Evolutionary conservation across 83 land plant species (phyloP).

Genomic region (Thuja plicata): DNA sequence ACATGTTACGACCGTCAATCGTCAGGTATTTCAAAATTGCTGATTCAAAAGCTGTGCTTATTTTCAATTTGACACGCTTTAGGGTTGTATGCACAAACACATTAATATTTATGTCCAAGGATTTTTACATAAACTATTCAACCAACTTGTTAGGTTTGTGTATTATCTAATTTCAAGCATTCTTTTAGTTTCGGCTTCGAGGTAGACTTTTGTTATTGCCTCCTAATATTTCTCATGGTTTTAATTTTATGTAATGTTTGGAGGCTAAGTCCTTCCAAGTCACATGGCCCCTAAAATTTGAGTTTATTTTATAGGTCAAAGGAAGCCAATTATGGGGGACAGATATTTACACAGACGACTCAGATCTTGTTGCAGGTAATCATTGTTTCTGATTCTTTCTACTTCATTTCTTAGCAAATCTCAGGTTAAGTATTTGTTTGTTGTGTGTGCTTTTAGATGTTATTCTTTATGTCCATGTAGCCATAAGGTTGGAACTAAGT

Average conservation of each 20-base stretch:
- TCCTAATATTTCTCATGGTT: neutral
- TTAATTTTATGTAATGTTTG: neutral
- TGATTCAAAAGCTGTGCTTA: neutral
- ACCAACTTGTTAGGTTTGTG: neutral
- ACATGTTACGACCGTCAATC: conserved; percentile 79
- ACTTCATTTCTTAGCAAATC: neutral
- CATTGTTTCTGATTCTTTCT: neutral
- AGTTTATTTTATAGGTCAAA: conserved; percentile 56
- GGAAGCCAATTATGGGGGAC: conserved; percentile 99
- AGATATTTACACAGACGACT: conserved; percentile 94
- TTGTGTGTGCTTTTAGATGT: neutral
- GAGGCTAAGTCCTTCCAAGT: neutral
- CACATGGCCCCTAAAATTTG: neutral
- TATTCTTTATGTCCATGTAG: neutral
- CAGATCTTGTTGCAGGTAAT: conserved; percentile 97
- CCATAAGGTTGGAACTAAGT: neutral
- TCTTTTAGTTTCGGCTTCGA: neutral
- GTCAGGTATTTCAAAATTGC: conserved; percentile 52
- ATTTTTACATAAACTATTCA: neutral
- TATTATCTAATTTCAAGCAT: neutral
- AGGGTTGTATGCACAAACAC: neutral
- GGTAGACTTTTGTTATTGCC: neutral
- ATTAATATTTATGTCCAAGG: neutral
- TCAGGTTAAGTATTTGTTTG: neutral
- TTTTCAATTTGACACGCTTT: neutral